Evolutionary conservation across 148 eudicot genomes (phyloP).

Genomic region (Vaccinium macrocarpon): DNA sequence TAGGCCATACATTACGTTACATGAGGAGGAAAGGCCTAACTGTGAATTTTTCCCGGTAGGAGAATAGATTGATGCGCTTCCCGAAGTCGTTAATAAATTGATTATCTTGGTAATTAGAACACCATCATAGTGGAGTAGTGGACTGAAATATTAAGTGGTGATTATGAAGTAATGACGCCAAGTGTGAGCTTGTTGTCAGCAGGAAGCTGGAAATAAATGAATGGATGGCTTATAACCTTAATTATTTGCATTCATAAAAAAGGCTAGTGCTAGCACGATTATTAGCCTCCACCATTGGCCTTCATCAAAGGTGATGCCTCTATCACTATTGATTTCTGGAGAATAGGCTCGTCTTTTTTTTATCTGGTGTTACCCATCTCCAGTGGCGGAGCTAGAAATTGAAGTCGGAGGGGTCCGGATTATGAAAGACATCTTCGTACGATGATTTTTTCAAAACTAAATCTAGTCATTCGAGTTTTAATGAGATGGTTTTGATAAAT

Average conservation of each 20-base stretch:
- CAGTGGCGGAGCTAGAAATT: too few relatives aligned
- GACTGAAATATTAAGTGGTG: background rate
- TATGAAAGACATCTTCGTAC: too few relatives aligned
- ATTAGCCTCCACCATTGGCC: background rate
- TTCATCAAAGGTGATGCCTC: background rate
- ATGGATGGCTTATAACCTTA: background rate
- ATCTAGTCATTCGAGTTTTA: too few relatives aligned
- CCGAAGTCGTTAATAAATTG: conserved; percentile 64
- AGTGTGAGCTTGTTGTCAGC: background rate
- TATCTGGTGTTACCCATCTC: background rate
- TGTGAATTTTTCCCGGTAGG: background rate
- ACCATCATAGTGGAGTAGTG: background rate
- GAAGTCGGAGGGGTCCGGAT: too few relatives aligned
- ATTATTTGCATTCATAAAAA: background rate
- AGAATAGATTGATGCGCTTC: background rate
- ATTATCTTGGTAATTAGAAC: conserved; percentile 17
- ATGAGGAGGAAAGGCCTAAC: background rate
- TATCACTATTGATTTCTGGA: background rate
- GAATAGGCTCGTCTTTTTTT: background rate
- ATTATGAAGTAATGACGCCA: background rate
- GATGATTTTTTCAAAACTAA: too few relatives aligned
- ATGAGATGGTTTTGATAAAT: too few relatives aligned
- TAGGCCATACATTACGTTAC: background rate
- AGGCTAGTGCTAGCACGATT: background rate
- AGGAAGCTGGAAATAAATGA: background rate